Evolutionary conservation across 768 basidiomycete genomes (phyloP), one percentile per base, ranked within the genome.

Genomic region (Lactifluus subvellereus): DNA sequence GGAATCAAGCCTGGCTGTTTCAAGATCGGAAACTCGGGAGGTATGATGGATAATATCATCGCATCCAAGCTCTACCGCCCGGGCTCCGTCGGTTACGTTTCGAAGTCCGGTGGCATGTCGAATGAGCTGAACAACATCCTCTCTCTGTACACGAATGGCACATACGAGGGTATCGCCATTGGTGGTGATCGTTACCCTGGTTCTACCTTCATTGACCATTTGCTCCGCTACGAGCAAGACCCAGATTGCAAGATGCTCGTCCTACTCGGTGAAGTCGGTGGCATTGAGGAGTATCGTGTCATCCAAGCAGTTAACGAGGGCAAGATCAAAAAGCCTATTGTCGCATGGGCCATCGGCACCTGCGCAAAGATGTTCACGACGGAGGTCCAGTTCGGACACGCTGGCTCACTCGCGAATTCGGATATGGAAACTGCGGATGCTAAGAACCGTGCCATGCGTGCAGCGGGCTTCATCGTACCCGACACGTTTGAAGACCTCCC

Each of bases 41-140:
- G 91, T 72, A 98, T 98, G 96, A 97, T 98, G 95, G 96, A 99
- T 82, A 99, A 98, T 82, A 95, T 98, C 79, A 97, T 98, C 72
- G 80, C 95, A 7, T 96, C 94, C 66, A 99, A 98, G 82, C 89
- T 99, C 66, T 99, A 98, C 84, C 94, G 95, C 71, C 80, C 94
- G 32, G 96, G 96, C 60, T 94, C 94, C 13, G 91, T 99, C 70
- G 96, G 95, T 72, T 99, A 98, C 76, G 96, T 99, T 73, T 97
- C 94, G 76, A 99, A 99, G 80, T 98, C 95, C 8, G 96, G 96
- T 69, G 96, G 96, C 76, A 99, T 99, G 96, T 98, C 96, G 71
- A 98, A 98, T 80, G 96, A 99, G 77, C 81, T 99, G 71, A 98
- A 99, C 89, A 99, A 98, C 82, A 99, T 99, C 75, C 87, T 99